phyloP scores from a whole-genome alignment of 2,329 filamentous ascomycete species.

The Fusarium sp. region DNA sequence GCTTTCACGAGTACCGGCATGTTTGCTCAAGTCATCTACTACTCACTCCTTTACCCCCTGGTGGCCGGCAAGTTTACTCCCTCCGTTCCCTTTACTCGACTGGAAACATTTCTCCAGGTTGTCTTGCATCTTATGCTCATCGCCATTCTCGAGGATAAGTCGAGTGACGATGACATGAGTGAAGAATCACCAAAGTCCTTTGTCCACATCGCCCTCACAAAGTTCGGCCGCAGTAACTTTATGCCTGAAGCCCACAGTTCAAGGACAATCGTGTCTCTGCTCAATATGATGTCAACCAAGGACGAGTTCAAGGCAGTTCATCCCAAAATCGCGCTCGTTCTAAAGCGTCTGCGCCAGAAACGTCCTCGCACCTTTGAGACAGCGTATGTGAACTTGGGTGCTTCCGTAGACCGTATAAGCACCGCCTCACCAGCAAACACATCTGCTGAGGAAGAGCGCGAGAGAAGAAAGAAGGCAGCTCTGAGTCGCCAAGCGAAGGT shows the following conservation, averaged over 20 bases:
- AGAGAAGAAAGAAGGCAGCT: slow-evolving; percentile 90
- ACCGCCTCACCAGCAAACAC: slow-evolving; percentile 81
- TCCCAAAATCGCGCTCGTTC: slow-evolving; percentile 83
- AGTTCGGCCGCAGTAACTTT: slow-evolving; percentile 70
- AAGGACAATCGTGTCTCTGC: slow-evolving; percentile 72
- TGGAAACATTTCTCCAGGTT: slow-evolving; percentile 93
- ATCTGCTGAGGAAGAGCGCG: slow-evolving; percentile 76
- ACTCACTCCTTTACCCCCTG: slow-evolving; percentile 84
- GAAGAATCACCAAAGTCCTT: slow-evolving; percentile 71
- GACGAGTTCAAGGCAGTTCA: slow-evolving; percentile 85
- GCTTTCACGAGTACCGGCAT: slow-evolving; percentile 84
- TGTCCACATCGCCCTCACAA: slow-evolving; percentile 74
- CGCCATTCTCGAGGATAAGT: slow-evolving; percentile 83
- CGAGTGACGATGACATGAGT: slow-evolving; percentile 62
- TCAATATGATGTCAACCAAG: slow-evolving; percentile 71
- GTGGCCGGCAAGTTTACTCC: slow-evolving; percentile 75
- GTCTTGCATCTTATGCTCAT: slow-evolving; percentile 88
- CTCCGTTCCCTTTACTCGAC: slow-evolving; percentile 79
- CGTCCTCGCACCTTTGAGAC: slow-evolving; percentile 77
- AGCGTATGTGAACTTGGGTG: slow-evolving; percentile 70
- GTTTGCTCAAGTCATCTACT: slow-evolving; percentile 91
- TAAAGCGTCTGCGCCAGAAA: slow-evolving; percentile 87
- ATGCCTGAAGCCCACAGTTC: slow-evolving; percentile 65
- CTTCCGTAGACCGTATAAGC: slow-evolving; percentile 81
- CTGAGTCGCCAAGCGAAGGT: slow-evolving; percentile 89